A percentile compares a stretch with the other conserved stretches of the same genome.
These are phyloP conservation scores for Paraphaeosphaeria sporulosa DNA, from an alignment of 2,329 filamentous ascomycete genomes.

Conservation along the genomic window DNA sequence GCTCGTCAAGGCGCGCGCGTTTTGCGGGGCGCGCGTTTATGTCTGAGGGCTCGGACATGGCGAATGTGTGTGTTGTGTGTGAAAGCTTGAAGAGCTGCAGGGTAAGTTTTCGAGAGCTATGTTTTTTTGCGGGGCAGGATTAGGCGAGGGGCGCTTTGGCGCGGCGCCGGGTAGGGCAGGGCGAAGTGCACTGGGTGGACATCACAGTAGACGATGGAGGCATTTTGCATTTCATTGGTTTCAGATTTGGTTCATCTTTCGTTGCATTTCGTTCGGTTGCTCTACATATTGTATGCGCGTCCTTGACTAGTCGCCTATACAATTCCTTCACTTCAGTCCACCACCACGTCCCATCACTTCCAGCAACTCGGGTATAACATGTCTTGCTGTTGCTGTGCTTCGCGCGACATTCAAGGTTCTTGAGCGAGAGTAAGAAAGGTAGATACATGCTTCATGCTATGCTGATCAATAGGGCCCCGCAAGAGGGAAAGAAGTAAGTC, in stretches of 20 bases:
- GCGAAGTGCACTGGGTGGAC: not conserved
- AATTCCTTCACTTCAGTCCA: not conserved
- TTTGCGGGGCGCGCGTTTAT: constrained; percentile 37
- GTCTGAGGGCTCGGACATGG: constrained; percentile 10
- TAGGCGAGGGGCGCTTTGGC: constrained; percentile 9
- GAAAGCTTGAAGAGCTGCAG: constrained; percentile 6
- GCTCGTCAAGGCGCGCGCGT: constrained; percentile 42
- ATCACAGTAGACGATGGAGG: not conserved
- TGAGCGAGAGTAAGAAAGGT: constrained; percentile 23
- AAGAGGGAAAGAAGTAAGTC: constrained; percentile 29
- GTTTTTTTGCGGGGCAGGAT: constrained; percentile 13
- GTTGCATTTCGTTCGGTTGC: not conserved
- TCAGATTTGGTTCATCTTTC: not conserved
- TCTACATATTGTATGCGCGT: not conserved
- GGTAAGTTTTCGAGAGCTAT: constrained; percentile 7
- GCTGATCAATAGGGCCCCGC: constrained; percentile 21
- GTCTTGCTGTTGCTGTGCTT: constrained; percentile 21
- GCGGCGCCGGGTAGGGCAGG: constrained; percentile 3
- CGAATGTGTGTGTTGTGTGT: constrained; percentile 31
- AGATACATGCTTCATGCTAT: constrained; percentile 25
- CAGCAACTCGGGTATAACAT: constrained; percentile 16
- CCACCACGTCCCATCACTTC: not conserved
- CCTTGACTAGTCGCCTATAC: not conserved
- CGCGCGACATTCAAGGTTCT: not conserved
- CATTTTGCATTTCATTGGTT: too few relatives aligned